A percentile compares a stretch with the other conserved stretches of the same genome.
Evolutionary conservation across 2,329 filamentous ascomycete species (phyloP).

Genomic region (Fonsecaea pedrosoi): DNA sequence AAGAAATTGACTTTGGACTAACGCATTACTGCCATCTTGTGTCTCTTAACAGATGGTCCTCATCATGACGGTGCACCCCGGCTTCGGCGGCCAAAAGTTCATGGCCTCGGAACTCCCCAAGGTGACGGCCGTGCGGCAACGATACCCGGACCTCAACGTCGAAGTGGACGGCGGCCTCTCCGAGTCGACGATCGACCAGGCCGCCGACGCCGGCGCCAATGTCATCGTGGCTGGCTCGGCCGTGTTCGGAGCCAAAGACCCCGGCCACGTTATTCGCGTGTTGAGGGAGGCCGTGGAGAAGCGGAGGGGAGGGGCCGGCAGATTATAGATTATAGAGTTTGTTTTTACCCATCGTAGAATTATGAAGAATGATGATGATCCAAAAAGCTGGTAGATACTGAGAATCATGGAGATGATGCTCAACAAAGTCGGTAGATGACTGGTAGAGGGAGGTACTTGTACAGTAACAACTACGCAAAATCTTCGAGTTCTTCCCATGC

Average conservation of each 20-base stretch:
- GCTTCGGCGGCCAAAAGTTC: conserved; percentile 98
- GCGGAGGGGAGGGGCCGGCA: conserved; percentile 45
- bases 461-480: no score
- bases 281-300: conserved; percentile 80
- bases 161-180: conserved; percentile 95
- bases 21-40: not conserved
- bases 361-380: not conserved
- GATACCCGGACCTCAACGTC: conserved; percentile 92
- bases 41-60: conserved; percentile 79
- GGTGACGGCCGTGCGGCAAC: conserved; percentile 79
- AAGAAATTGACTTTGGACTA: no score
- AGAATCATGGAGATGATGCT: no score
- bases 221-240: conserved; percentile 97
- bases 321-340: conserved; percentile 22
- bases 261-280: conserved; percentile 81
- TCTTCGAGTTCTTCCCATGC: no score
- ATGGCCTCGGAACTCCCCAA: conserved; percentile 96
- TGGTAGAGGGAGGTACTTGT: no score
- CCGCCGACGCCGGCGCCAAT: conserved; percentile 93
- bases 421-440: no score
- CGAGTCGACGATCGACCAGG: conserved; percentile 86
- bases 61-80: conserved; percentile 97
- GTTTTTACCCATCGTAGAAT: not conserved
- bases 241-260: conserved; percentile 91
- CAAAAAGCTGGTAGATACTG: not conserved